phyloP scores from a whole-genome alignment of 768 basidiomycete species.

The Trametes cinnabarina region DNA sequence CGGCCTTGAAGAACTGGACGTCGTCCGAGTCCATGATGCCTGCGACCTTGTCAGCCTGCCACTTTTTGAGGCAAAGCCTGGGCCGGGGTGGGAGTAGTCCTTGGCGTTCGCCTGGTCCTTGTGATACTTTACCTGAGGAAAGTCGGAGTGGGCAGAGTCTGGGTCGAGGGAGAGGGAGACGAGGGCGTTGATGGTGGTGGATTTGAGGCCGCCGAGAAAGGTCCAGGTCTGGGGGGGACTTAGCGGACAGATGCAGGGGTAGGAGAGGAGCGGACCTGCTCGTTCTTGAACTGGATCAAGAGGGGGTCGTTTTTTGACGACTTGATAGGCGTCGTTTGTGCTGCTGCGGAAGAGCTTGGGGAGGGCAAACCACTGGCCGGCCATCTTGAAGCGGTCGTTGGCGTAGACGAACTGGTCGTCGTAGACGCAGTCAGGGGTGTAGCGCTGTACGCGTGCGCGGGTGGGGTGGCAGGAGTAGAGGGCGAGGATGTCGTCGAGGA shows the following conservation, averaged over 20 bases:
- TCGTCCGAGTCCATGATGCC: slow-evolving; percentile 27
- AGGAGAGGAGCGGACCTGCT: slow-evolving; percentile 30
- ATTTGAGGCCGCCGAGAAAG: slow-evolving; percentile 38
- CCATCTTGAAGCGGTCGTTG: slow-evolving; percentile 40
- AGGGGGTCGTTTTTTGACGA: slow-evolving; percentile 36
- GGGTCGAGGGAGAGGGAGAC: slow-evolving; percentile 41
- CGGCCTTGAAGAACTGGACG: slow-evolving; percentile 24
- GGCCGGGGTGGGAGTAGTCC: slow-evolving; percentile 42
- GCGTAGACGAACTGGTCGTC: slow-evolving; percentile 43
- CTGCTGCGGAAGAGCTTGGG: slow-evolving; percentile 39
- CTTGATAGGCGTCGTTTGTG: slow-evolving; percentile 37
- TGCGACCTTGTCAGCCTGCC: slow-evolving; percentile 32
- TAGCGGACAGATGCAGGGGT: not conserved
- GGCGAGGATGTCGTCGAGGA: slow-evolving; percentile 41
- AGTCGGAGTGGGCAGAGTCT: slow-evolving; percentile 40
- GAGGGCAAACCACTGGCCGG: slow-evolving; percentile 41
- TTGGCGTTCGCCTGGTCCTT: slow-evolving; percentile 44
- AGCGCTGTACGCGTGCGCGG: slow-evolving; percentile 38
- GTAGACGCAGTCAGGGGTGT: slow-evolving; percentile 33
- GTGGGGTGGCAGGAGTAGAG: slow-evolving; percentile 41
- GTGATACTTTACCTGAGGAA: slow-evolving; percentile 36
- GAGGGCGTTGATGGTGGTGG: slow-evolving; percentile 41
- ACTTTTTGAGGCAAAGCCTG: slow-evolving; percentile 43
- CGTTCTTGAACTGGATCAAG: slow-evolving; percentile 44
- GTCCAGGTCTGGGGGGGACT: slow-evolving; percentile 38